Evolutionary conservation across 225 moss, liverwort and hornwort species (phyloP).

Genomic region (Asterella californica): DNA sequence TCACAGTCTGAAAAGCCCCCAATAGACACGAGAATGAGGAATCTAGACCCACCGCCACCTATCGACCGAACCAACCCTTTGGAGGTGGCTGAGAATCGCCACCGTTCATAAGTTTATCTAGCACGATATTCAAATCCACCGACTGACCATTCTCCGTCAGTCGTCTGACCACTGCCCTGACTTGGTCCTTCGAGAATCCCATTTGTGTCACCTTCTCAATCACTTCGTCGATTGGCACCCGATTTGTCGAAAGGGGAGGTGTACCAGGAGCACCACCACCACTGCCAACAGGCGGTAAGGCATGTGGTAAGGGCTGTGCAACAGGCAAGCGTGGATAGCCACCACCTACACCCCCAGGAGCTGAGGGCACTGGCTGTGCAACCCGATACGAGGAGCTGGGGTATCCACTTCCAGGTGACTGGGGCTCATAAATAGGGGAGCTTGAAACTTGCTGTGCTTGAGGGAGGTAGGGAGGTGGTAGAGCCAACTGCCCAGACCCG

Average conservation of each 20-base stretch:
- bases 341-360: constrained; percentile 68
- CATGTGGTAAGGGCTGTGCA: constrained; percentile 70
- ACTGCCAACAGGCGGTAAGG: constrained; percentile 51
- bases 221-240: constrained; percentile 76
- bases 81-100: constrained; percentile 59
- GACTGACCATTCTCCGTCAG: constrained; percentile 88
- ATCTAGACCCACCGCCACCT: neutral
- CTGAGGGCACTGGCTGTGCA: constrained; percentile 71
- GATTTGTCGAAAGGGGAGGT: constrained; percentile 57
- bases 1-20: constrained; percentile 16
- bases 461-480: constrained; percentile 56
- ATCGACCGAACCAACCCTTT: constrained; percentile 75
- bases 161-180: constrained; percentile 74
- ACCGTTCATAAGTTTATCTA: constrained; percentile 93
- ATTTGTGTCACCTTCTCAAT: constrained; percentile 84
- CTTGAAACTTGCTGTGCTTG: constrained; percentile 55
- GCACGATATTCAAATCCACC: constrained; percentile 87
- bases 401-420: constrained; percentile 56
- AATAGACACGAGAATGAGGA: constrained; percentile 20
- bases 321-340: constrained; percentile 85
- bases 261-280: constrained; percentile 40
- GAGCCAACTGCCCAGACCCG: constrained; percentile 48
- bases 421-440: constrained; percentile 60
- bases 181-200: constrained; percentile 93
- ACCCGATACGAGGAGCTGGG: constrained; percentile 65